These are phyloP conservation scores for Trypanosoma theileri DNA, from an alignment of 208 protist species.

Conservation along the genomic window DNA sequence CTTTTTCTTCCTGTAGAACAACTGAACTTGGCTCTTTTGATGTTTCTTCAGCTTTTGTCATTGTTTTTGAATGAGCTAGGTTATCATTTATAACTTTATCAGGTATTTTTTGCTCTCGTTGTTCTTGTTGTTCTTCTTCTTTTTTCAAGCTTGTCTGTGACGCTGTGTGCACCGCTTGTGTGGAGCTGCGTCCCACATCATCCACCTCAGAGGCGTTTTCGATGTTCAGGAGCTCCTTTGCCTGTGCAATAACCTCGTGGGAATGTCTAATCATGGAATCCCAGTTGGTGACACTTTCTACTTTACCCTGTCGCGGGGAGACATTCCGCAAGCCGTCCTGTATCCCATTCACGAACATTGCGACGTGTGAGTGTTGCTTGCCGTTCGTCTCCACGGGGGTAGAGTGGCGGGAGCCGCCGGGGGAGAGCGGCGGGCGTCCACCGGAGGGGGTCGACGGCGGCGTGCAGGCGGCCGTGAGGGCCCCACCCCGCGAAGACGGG, in stretches of 20 bases:
- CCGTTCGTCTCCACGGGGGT: constrained; percentile 6
- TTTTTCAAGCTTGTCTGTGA: too few relatives aligned
- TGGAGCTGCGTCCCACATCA: too few relatives aligned
- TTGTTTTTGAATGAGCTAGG: too few relatives aligned
- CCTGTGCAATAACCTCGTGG: constrained; percentile 35
- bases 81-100: too few relatives aligned
- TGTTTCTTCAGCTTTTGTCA: too few relatives aligned
- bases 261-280: constrained; percentile 34
- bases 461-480: constrained; percentile 6
- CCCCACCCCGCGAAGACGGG: constrained; percentile 18
- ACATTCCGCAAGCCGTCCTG: background rate
- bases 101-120: too few relatives aligned
- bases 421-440: constrained; percentile 10
- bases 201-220: background rate
- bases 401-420: background rate
- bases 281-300: constrained; percentile 2
- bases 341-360: background rate
- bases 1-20: too few relatives aligned
- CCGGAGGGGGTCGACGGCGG: constrained; percentile 1
- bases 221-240: constrained; percentile 29
- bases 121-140: too few relatives aligned
- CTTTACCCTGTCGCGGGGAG: background rate
- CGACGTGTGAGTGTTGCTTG: too few relatives aligned
- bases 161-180: too few relatives aligned
- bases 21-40: too few relatives aligned